A percentile compares a stretch with the other conserved stretches of the same genome.
Evolutionary conservation across 176 grass and related monocot genomes (phyloP).

Genomic region (Aegilops sharonensis): DNA sequence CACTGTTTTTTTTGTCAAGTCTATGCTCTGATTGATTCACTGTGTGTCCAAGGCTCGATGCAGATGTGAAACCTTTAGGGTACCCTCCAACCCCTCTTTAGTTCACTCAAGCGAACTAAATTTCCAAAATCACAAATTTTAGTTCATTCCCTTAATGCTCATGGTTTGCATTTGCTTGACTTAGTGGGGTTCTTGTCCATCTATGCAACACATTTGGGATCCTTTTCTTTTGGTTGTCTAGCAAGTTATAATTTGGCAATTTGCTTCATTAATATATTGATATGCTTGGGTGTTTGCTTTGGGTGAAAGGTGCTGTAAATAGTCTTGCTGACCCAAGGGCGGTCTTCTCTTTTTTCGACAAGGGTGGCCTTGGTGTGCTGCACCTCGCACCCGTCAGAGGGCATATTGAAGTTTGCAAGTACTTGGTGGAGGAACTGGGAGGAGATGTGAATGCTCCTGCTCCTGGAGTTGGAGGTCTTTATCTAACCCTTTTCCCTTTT

Average conservation of each 20-base stretch:
- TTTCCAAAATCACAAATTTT: too few species aligned
- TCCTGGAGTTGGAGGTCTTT: too few species aligned
- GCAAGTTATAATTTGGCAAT: neutral
- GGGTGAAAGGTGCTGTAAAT: neutral
- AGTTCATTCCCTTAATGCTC: too few species aligned
- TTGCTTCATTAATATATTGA: neutral
- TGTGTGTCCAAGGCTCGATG: too few species aligned
- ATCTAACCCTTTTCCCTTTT: too few species aligned
- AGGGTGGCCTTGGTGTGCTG: neutral
- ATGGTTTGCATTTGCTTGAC: too few species aligned
- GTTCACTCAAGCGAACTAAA: too few species aligned
- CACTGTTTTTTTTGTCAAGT: too few species aligned
- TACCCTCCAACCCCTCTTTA: too few species aligned
- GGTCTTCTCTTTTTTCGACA: neutral
- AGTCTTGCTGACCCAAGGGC: neutral
- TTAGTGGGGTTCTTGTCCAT: neutral
- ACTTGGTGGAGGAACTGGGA: neutral
- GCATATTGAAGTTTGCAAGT: constrained; percentile 37
- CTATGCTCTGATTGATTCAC: too few species aligned
- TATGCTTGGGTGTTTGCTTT: neutral
- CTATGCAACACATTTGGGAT: neutral
- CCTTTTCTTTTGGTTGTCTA: neutral
- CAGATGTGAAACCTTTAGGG: too few species aligned
- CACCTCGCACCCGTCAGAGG: neutral
- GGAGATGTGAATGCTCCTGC: too few species aligned